A percentile compares a stretch with the other conserved stretches of the same genome.
These are phyloP conservation scores for Gonium pectorale DNA, from an alignment of 139 green algal species.

Conservation along the genomic window DNA sequence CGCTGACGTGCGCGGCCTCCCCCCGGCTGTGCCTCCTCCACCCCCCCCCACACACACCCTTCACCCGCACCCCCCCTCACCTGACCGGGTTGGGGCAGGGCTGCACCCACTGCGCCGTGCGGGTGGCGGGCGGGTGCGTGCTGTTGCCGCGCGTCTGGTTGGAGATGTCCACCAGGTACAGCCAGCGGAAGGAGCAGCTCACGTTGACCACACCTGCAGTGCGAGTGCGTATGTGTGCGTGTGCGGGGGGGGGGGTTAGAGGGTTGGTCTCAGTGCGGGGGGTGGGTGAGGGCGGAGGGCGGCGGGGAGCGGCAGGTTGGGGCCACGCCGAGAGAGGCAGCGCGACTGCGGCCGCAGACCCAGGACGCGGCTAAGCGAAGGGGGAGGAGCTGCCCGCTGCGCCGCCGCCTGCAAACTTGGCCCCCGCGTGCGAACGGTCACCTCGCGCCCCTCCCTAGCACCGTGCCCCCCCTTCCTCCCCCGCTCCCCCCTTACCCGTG, in stretches of 20 bases:
- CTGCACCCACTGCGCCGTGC: not conserved
- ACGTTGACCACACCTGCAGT: conserved; percentile 22
- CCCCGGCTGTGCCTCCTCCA: not conserved
- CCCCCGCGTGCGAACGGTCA: too few relatives aligned
- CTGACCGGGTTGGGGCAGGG: conserved; percentile 21
- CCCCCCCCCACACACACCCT: not conserved
- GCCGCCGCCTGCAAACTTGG: too few relatives aligned
- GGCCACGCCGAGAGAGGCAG: too few relatives aligned
- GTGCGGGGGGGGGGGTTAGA: not conserved
- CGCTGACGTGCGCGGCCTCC: not conserved
- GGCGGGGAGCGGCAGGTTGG: too few relatives aligned
- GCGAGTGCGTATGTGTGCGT: not conserved
- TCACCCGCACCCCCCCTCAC: not conserved
- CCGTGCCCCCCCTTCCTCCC: not conserved
- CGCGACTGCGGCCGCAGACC: too few relatives aligned
- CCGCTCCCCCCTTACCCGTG: not conserved
- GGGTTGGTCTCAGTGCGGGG: too few relatives aligned
- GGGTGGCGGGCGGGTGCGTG: not conserved
- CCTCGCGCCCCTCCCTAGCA: too few relatives aligned
- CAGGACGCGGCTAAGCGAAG: too few relatives aligned
- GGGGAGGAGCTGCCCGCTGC: too few relatives aligned
- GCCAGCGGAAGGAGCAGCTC: not conserved
- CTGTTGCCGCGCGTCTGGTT: not conserved
- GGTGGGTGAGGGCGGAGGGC: too few relatives aligned
- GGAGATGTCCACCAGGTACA: not conserved